These are phyloP conservation scores for Fragilariopsis cylindrus DNA, from an alignment of 108 stramenopile genomes.

Conservation along the genomic window DNA sequence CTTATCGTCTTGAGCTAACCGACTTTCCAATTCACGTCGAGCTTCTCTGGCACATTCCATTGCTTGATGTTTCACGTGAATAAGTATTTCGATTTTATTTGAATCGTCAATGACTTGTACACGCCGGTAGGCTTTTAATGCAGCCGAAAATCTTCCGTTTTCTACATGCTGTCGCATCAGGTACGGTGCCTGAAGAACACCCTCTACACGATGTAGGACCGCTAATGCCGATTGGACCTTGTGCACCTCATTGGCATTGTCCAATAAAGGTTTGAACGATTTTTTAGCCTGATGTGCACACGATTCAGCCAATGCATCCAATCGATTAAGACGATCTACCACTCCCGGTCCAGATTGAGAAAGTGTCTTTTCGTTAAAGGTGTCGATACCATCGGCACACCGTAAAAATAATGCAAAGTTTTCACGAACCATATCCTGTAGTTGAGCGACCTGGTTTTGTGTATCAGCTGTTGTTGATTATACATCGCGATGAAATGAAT, in stretches of 20 bases:
- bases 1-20: constrained; percentile 69
- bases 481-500: too few relatives aligned
- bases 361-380: constrained; percentile 50
- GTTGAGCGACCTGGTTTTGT: constrained; percentile 77
- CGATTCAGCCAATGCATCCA: constrained; percentile 73
- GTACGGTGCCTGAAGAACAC: constrained; percentile 77
- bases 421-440: constrained; percentile 85
- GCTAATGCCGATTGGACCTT: constrained; percentile 85
- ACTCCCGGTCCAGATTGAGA: constrained; percentile 48
- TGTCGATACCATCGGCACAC: constrained; percentile 89
- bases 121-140: constrained; percentile 85
- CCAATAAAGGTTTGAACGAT: constrained; percentile 84
- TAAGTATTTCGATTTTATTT: constrained; percentile 76
- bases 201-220: constrained; percentile 82
- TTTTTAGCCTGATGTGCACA: constrained; percentile 80
- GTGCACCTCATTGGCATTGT: constrained; percentile 87
- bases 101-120: constrained; percentile 78
- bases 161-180: constrained; percentile 89
- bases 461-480: constrained; percentile 48
- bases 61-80: constrained; percentile 77
- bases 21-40: constrained; percentile 67
- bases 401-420: constrained; percentile 88
- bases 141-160: constrained; percentile 78
- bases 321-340: constrained; percentile 63
- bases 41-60: constrained; percentile 83